phyloP scores from a whole-genome alignment of 495 filamentous ascomycete species.

The Aspergillus kassunensis region DNA sequence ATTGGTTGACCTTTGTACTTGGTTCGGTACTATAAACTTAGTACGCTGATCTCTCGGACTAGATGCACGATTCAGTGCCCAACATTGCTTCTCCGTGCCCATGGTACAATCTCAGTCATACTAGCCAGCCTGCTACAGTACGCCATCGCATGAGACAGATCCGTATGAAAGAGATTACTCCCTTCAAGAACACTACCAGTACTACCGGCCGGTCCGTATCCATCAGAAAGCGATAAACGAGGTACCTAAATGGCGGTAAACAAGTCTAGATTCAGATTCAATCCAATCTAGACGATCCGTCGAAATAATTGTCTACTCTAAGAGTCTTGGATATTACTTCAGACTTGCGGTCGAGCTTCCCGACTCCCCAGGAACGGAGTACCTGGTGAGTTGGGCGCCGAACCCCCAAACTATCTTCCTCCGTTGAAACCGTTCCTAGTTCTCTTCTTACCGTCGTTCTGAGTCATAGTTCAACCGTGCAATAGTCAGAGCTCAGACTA shows the following conservation, averaged over 20 bases:
- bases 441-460: too few relatives aligned
- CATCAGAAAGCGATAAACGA: not conserved
- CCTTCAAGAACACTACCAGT: not conserved
- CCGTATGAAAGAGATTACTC: not conserved
- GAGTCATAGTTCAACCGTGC: too few relatives aligned
- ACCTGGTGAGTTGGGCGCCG: too few relatives aligned
- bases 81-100: not conserved
- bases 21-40: too few relatives aligned
- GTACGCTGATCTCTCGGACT: constrained; percentile 5
- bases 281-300: not conserved
- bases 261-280: not conserved
- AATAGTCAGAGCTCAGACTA: too few relatives aligned
- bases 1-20: not conserved
- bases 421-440: too few relatives aligned
- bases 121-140: not conserved
- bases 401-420: too few relatives aligned
- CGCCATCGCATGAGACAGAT: too few relatives aligned
- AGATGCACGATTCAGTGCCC: constrained; percentile 3
- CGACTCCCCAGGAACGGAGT: not conserved
- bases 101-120: not conserved
- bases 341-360: not conserved
- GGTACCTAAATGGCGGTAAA: not conserved
- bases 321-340: not conserved
- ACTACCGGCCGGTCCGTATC: too few relatives aligned
- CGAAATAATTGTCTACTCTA: not conserved